A percentile compares a stretch with the other conserved stretches of the same genome.
phyloP scores from a whole-genome alignment of 805 yeast genomes.

The Saccharomyces jurei region DNA sequence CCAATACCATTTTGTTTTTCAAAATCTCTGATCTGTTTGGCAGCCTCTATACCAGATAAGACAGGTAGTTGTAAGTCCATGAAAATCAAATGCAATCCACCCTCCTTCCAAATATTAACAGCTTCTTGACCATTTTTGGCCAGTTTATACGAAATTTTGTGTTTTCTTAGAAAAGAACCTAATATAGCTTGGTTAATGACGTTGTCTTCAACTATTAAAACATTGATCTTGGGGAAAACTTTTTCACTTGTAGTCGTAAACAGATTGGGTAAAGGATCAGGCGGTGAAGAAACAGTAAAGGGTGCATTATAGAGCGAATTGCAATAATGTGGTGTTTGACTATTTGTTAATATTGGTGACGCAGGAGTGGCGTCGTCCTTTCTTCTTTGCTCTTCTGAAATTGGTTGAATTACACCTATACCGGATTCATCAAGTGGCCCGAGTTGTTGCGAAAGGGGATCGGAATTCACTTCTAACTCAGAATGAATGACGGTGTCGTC shows the following conservation, averaged over 20 bases:
- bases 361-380: background rate
- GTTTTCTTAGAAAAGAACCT: constrained; percentile 78
- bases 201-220: constrained; percentile 92
- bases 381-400: background rate
- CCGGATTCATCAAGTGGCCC: background rate
- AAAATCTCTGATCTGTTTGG: constrained; percentile 78
- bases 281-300: background rate
- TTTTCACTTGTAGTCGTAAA: constrained; percentile 34
- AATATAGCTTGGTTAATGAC: constrained; percentile 87
- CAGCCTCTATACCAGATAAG: constrained; percentile 90
- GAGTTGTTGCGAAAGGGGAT: background rate
- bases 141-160: constrained; percentile 72
- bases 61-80: constrained; percentile 98
- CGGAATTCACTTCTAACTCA: background rate
- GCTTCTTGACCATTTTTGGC: constrained; percentile 96
- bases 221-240: constrained; percentile 82
- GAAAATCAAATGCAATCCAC: constrained; percentile 87
- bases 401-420: background rate
- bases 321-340: background rate
- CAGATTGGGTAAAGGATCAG: background rate
- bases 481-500: background rate
- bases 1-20: constrained; percentile 81
- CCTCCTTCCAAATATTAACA: constrained; percentile 84
- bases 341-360: background rate
- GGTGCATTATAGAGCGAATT: background rate